These are phyloP conservation scores for Alopecurus myosuroides DNA, from an alignment of 176 grass and related monocot genomes.

Conservation along the genomic window DNA sequence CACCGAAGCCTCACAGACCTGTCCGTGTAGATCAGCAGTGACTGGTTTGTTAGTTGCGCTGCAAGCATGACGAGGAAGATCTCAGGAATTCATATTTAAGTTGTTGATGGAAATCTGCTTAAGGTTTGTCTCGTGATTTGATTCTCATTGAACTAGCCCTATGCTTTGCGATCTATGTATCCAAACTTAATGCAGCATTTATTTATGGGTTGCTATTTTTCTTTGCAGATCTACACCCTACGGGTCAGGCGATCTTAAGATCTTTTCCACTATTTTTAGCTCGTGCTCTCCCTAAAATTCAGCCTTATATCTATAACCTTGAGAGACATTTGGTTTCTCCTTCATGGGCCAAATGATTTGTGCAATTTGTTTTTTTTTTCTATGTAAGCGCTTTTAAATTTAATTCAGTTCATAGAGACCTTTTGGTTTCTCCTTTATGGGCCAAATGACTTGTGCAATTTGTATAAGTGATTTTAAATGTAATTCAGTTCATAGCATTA, in stretches of 20 bases:
- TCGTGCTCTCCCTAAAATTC: background rate
- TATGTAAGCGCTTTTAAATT: background rate
- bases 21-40: slow-evolving; percentile 37
- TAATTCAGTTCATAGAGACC: background rate
- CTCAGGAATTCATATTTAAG: background rate
- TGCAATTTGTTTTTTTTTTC: background rate
- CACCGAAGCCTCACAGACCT: slow-evolving; percentile 87
- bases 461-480: background rate
- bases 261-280: background rate
- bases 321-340: background rate
- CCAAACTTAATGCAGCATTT: background rate
- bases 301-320: background rate
- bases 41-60: background rate
- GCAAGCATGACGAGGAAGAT: too few species aligned
- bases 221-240: background rate
- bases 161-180: background rate
- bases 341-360: background rate
- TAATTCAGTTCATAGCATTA: background rate
- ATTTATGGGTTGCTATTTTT: background rate
- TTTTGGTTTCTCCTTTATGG: background rate
- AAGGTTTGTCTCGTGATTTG: slow-evolving; percentile 11
- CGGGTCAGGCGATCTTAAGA: background rate
- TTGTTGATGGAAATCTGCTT: background rate
- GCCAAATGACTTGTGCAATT: background rate
- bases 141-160: background rate